Conservation (phyloP, 352 stramenopile genomes). For the Phytophthora tentaculata region DNA sequence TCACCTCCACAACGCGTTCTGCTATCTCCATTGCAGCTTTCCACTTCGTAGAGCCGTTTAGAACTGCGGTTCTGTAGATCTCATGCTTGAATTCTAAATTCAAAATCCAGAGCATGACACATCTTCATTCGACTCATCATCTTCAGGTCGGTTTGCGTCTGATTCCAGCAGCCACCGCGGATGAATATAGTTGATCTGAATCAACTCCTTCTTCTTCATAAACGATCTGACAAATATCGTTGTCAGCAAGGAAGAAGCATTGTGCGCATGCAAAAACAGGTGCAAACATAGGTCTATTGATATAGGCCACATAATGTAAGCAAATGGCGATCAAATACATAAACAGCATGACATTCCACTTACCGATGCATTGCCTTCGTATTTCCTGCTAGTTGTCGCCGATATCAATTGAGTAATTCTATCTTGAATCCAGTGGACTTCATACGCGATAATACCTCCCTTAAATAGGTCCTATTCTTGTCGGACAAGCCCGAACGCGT, state of each 20-base stretch:
- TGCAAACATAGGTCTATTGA: no score
- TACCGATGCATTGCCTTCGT: no score
- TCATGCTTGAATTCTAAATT: slow-evolving; percentile 2
- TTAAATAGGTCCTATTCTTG: slow-evolving; percentile 10
- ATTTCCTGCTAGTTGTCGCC: background rate
- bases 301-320: no score
- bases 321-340: no score
- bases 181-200: slow-evolving; percentile 14
- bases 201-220: slow-evolving; percentile 13
- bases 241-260: no score
- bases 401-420: background rate
- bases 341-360: no score
- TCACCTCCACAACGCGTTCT: background rate
- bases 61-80: background rate
- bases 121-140: slow-evolving; percentile 10
- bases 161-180: slow-evolving; percentile 7
- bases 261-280: no score
- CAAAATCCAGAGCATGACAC: background rate
- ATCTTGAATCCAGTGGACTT: slow-evolving; percentile 3
- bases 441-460: background rate
- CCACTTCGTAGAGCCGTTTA: slow-evolving; percentile 17
- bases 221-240: background rate
- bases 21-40: slow-evolving; percentile 6
- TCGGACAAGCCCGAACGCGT: slow-evolving; percentile 1
- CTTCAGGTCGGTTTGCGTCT: slow-evolving; percentile 3